Percentiles rank a stretch among this genome's conserved stretches.
Evolutionary conservation across 768 basidiomycete genomes (phyloP).

Genomic region (Suillus alpinus): DNA sequence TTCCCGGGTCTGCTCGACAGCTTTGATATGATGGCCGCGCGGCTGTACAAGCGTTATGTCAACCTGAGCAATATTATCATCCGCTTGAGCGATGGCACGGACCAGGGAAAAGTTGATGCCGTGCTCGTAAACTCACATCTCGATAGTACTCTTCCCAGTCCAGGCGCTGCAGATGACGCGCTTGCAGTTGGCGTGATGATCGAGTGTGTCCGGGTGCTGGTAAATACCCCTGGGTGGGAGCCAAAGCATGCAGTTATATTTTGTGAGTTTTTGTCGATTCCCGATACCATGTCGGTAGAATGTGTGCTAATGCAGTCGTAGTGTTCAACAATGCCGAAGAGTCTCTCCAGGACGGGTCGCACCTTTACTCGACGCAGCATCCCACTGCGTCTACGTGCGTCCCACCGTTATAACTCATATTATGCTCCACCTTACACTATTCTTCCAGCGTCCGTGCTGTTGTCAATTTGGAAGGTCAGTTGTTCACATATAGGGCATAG

Average conservation of each 20-base stretch:
- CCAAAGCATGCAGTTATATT: constrained; percentile 82
- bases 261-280: constrained; percentile 44
- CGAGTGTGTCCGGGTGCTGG: constrained; percentile 78
- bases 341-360: constrained; percentile 90
- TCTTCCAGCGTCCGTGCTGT: constrained; percentile 68
- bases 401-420: constrained; percentile 2
- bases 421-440: not conserved
- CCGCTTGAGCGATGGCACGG: constrained; percentile 77
- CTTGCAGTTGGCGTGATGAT: constrained; percentile 89
- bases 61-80: constrained; percentile 88
- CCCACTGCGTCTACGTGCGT: constrained; percentile 65
- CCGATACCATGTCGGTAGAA: not conserved
- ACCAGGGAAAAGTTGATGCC: constrained; percentile 72
- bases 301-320: constrained; percentile 25
- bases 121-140: constrained; percentile 87
- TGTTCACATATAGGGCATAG: not conserved
- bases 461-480: constrained; percentile 84
- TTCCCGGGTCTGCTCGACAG: constrained; percentile 33
- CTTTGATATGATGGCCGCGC: constrained; percentile 89
- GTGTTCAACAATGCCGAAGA: constrained; percentile 97
- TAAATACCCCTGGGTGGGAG: constrained; percentile 61
- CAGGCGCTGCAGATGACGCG: constrained; percentile 88
- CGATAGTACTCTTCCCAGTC: constrained; percentile 86
- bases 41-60: constrained; percentile 83
- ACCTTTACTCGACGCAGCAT: constrained; percentile 91